Percentiles rank a stretch among this genome's conserved stretches.
phyloP scores from a whole-genome alignment of 208 protist species.

The Vickermania ingenoplastis region DNA sequence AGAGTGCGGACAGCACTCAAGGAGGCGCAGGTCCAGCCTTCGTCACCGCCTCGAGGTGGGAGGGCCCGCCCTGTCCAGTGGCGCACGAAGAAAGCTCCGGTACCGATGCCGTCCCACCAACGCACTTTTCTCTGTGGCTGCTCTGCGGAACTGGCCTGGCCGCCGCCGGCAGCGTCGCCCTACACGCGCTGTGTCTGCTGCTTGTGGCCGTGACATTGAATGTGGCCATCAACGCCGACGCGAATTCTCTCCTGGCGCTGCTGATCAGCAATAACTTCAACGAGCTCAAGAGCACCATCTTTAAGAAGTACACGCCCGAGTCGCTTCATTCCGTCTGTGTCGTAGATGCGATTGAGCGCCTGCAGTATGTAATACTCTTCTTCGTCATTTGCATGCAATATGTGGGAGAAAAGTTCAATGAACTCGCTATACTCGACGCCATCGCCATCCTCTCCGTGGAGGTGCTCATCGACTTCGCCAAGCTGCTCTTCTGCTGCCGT shows the following conservation, averaged over 20 bases:
- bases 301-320: conserved; percentile 83
- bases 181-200: conserved; percentile 78
- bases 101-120: not conserved
- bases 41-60: not conserved
- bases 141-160: conserved; percentile 15
- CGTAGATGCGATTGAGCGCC: conserved; percentile 85
- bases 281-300: conserved; percentile 91
- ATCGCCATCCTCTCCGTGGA: conserved; percentile 48
- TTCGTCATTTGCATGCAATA: conserved; percentile 66
- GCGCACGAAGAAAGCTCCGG: not conserved
- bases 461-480: conserved; percentile 82
- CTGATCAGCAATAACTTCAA: conserved; percentile 91
- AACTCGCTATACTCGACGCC: conserved; percentile 19
- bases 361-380: conserved; percentile 80
- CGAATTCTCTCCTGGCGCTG: conserved; percentile 85
- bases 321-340: conserved; percentile 79
- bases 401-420: conserved; percentile 23
- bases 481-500: conserved; percentile 85
- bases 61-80: not conserved
- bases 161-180: conserved; percentile 21
- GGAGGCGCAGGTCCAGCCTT: not conserved
- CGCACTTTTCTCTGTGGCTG: conserved; percentile 10
- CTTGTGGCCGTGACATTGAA: conserved; percentile 88
- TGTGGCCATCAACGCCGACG: conserved; percentile 90
- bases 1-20: not conserved